Conservation (phyloP, 352 stramenopile genomes). For the Phytophthora sojae region DNA sequence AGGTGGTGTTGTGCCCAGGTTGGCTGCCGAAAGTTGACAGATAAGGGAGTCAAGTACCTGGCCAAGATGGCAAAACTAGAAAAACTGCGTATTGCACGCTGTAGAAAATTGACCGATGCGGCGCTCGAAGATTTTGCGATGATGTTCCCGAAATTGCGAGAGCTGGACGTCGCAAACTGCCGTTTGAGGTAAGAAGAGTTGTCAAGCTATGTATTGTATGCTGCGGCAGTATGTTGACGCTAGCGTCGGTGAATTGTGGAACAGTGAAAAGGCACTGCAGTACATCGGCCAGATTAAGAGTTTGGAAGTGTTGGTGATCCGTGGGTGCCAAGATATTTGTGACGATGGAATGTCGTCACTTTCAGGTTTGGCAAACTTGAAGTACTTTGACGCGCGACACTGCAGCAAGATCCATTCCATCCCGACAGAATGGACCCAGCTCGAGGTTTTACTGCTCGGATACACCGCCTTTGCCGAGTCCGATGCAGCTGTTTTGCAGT, state of each 20-base stretch:
- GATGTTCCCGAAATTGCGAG: conserved; percentile 46
- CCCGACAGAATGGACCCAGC: conserved; percentile 56
- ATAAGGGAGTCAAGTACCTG: conserved; percentile 63
- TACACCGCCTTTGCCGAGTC: conserved; percentile 71
- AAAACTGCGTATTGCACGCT: conserved; percentile 64
- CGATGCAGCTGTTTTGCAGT: conserved; percentile 63
- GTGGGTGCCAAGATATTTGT: conserved; percentile 47
- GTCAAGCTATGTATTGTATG: background rate
- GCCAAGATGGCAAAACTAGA: conserved; percentile 52
- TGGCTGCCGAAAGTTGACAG: conserved; percentile 61
- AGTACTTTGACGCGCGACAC: conserved; percentile 77
- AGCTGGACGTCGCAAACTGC: conserved; percentile 69
- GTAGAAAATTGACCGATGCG: conserved; percentile 57
- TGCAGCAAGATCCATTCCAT: conserved; percentile 66
- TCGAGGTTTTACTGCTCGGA: conserved; percentile 66
- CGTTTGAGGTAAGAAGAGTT: conserved; percentile 44
- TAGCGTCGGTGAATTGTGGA: background rate
- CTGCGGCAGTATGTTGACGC: background rate
- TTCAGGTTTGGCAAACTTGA: conserved; percentile 39
- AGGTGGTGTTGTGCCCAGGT: conserved; percentile 28
- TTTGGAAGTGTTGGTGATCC: conserved; percentile 55
- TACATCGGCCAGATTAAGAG: conserved; percentile 43
- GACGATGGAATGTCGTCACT: conserved; percentile 48
- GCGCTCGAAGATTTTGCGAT: conserved; percentile 52
- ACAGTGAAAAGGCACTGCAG: conserved; percentile 42